Conservation (phyloP, 192 early-diverging fungal species). For the Funneliformis geosporum region DNA sequence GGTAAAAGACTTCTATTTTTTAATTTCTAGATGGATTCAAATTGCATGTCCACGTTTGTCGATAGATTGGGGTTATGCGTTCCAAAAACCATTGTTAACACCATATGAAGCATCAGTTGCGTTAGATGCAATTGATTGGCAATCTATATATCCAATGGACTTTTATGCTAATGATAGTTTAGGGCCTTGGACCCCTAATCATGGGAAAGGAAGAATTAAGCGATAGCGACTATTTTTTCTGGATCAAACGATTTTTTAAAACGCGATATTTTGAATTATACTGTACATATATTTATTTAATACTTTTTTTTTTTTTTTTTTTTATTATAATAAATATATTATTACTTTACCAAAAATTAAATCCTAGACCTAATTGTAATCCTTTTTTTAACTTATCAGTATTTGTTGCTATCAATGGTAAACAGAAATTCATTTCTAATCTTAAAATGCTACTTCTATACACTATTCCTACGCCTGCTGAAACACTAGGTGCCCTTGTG, state of each 20-base stretch:
- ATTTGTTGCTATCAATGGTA: conserved; percentile 68
- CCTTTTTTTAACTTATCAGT: conserved; percentile 74
- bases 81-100: conserved; percentile 84
- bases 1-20: not conserved
- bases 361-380: conserved; percentile 83
- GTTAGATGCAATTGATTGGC: conserved; percentile 76
- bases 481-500: conserved; percentile 64
- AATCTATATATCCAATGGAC: conserved; percentile 95
- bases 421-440: conserved; percentile 88
- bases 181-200: conserved; percentile 94
- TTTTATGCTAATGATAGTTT: conserved; percentile 91
- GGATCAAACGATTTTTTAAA: too few species aligned
- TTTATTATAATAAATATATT: not conserved
- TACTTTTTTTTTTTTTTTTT: not conserved
- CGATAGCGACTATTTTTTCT: not conserved
- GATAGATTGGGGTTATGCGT: conserved; percentile 99
- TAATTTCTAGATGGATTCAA: conserved; percentile 79
- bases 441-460: conserved; percentile 84
- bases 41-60: conserved; percentile 94
- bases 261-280: too few species aligned
- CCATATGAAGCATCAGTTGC: conserved; percentile 95
- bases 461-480: conserved; percentile 81
- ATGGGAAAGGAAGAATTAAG: conserved; percentile 47
- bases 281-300: not conserved
- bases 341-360: conserved; percentile 72